Evolutionary conservation across 2,329 filamentous ascomycete species (phyloP), one percentile per base, ranked within the genome.

Genomic region (Ilyonectria destructans): DNA sequence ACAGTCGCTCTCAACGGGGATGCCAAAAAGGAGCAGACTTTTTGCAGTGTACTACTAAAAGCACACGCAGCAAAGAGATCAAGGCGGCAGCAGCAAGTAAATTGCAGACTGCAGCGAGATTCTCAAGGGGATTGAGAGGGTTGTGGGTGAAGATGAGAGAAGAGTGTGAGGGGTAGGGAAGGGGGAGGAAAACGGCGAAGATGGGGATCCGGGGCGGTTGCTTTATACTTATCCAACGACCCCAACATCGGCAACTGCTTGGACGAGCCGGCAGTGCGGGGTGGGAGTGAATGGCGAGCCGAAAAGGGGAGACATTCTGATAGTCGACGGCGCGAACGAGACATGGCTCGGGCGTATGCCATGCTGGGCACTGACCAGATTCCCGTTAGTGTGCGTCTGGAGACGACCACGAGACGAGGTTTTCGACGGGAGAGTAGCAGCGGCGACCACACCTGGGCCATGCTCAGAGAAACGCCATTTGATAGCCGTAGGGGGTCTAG

Each of bases 211-310:
- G 40, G 40, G 58, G 45, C 51, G 13, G 26, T 52, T 46, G 55
- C 60, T 66, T 61, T 61, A 66, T 66, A 61, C 48, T 51, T 51
- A 29, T 31, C 26, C 17, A 29, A 52, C 17, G 29, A 62, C 63
- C 52, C 63, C 57, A 66, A 66, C 63, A 58, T 66, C 52, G 63
- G 63, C 46, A 66, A 62, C 51, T 49, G 33, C 43, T 48, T 33
- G 13, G 45, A 35, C 55, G 43, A 61, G 63, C 45, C 52, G 45
- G 45, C 57, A 57, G n/a, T 43, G n/a, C 33, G 52, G 43, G 35
- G n/a, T 58, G 51, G 54, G 52, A 49, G 23, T 29, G 17, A 46
- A 43, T 21, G 63, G 35, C 48, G 57, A 51, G 45, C 23, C 57
- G 43, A 40, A 35, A 64, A 55, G 26, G 29, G 29, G 45, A 23